Evolutionary conservation across 176 grass and related monocot species (phyloP), one percentile per base, ranked within the genome.

Genomic region (Elaeis guineensis): DNA sequence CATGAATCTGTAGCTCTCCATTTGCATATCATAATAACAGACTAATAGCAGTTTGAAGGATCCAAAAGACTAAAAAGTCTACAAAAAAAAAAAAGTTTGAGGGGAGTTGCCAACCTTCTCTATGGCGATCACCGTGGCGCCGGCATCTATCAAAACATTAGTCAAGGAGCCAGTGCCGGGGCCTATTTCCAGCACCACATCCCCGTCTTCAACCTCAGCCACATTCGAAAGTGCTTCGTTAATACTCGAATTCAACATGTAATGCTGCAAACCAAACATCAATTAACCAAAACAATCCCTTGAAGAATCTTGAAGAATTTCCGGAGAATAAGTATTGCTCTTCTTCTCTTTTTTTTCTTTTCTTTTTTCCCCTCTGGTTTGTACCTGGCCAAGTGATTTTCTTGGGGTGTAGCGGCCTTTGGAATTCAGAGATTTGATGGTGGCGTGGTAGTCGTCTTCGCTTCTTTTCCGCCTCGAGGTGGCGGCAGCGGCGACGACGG

Each of bases 341-440:
- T 23, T 30, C 11, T 16, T 23, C 17, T 56, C 2, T 17, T 55
- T 4, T n/a, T 30, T 30, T 5, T 6, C 5, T 30, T 30, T 1
- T 30, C 1, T 30, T 30, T 30, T 30, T 0, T 4, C 25, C 5
- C 3, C 5, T 4, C 6, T 3, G 3, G 0, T 5, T 17, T 12
- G 19, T 64, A 90, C 92, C 92, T 97, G 92, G 1, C 87, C 87
- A 57, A 97, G 92, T 30, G 83, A 97, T 70, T 91, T 97, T 30
- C 82, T 89, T 5, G 92, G 84, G 52, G 69, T 72, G 58, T 85
- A 66, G 65, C 92, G 87, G 35, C 78, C 92, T 25, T 69, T 68
- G 70, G 92, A 86, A 69, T 97, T 91, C 72, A 97, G 87, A 9
- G 92, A 75, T 72, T 69, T 79, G 50, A 89, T 67, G 25, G 87